Percentiles rank a stretch among this genome's conserved stretches.
Evolutionary conservation across 495 filamentous ascomycete species (phyloP).

Genomic region (Penicillium pancosmium): DNA sequence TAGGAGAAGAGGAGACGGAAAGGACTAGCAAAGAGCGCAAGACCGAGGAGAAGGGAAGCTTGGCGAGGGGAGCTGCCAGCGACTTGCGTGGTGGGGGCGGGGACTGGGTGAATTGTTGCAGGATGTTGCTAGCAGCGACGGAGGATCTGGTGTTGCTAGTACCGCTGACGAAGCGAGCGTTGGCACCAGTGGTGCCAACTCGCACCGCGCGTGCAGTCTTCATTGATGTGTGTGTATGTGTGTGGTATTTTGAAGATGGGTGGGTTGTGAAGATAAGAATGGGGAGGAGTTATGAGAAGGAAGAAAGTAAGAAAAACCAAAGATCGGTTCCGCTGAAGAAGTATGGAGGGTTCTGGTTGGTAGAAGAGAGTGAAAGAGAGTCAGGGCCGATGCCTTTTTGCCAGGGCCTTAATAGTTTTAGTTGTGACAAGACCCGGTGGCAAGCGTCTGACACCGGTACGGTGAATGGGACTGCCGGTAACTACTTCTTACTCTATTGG

Average conservation of each 20-base stretch:
- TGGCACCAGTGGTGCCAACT: slow-evolving; percentile 20
- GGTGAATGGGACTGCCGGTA: slow-evolving; percentile 15
- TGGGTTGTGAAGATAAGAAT: not conserved
- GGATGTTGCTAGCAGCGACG: slow-evolving; percentile 30
- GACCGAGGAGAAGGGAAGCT: slow-evolving; percentile 72
- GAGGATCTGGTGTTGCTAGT: slow-evolving; percentile 44
- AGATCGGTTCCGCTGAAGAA: not conserved
- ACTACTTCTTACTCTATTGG: not conserved
- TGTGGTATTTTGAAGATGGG: not conserved
- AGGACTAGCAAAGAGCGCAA: slow-evolving; percentile 79
- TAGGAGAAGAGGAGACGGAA: slow-evolving; percentile 74
- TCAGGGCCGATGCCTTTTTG: not conserved
- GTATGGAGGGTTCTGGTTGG: not conserved
- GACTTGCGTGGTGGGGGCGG: slow-evolving; percentile 25
- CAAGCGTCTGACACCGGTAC: slow-evolving; percentile 30
- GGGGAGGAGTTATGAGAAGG: not conserved
- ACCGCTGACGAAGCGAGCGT: slow-evolving; percentile 38
- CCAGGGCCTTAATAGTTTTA: slow-evolving; percentile 7
- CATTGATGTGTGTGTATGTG: slow-evolving; percentile 22
- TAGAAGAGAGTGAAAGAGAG: not conserved
- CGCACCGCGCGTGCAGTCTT: slow-evolving; percentile 38
- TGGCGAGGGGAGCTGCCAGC: slow-evolving; percentile 58
- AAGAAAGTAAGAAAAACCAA: not conserved
- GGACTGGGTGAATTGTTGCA: slow-evolving; percentile 23
- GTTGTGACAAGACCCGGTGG: slow-evolving; percentile 23